phyloP scores from a whole-genome alignment of 495 filamentous ascomycete species.

The Diplogelasinospora grovesii region DNA sequence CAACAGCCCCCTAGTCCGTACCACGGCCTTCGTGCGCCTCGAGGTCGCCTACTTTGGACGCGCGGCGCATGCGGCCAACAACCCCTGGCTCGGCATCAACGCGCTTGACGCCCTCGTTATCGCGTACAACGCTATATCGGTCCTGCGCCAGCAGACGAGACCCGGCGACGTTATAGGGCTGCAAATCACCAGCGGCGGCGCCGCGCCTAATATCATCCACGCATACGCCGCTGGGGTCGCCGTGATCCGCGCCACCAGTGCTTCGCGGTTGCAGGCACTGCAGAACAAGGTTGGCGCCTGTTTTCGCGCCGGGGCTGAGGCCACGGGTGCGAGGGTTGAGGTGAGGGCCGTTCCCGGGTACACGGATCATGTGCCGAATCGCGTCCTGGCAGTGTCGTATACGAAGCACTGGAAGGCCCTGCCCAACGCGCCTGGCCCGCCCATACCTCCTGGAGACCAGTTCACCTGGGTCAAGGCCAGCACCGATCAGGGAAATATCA shows the following conservation, averaged over 20 bases:
- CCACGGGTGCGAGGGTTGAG: constrained; percentile 50
- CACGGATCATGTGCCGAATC: constrained; percentile 54
- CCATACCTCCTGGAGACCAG: constrained; percentile 2
- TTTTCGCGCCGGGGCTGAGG: constrained; percentile 52
- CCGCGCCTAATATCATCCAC: constrained; percentile 58
- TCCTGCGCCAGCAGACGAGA: constrained; percentile 56
- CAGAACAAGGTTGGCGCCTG: constrained; percentile 49
- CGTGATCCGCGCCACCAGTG: constrained; percentile 43
- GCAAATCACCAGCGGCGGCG: constrained; percentile 52
- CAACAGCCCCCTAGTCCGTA: constrained; percentile 40
- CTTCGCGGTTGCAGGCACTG: constrained; percentile 41
- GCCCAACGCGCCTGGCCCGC: constrained; percentile 25
- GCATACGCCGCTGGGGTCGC: constrained; percentile 47
- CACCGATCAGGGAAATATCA: constrained; percentile 57
- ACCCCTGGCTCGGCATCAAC: constrained; percentile 58
- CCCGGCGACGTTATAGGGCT: constrained; percentile 54
- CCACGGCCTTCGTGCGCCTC: constrained; percentile 43
- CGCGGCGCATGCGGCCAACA: constrained; percentile 51
- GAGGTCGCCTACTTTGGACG: constrained; percentile 46
- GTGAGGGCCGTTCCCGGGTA: constrained; percentile 44
- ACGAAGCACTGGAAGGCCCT: constrained; percentile 45
- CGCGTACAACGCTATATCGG: constrained; percentile 54
- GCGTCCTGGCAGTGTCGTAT: constrained; percentile 48
- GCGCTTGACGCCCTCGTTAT: constrained; percentile 55
- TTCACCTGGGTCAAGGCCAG: constrained; percentile 32